Conservation (phyloP, 352 stramenopile species). For the Phytophthora foliorum region DNA sequence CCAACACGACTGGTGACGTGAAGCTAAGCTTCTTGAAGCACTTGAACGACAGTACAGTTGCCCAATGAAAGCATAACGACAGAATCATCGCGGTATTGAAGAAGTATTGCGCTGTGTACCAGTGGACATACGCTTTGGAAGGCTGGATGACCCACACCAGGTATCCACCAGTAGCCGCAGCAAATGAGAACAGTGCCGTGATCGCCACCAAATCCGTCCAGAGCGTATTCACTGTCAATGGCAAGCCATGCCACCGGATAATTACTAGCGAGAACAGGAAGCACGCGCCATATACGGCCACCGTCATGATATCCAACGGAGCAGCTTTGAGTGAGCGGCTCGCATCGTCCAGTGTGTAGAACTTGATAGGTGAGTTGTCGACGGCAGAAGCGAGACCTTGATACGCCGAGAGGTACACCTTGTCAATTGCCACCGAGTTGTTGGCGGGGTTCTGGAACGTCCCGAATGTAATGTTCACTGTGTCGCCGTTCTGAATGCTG, state of each 20-base stretch:
- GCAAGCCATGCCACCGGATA: constrained; percentile 86
- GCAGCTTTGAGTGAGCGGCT: constrained; percentile 65
- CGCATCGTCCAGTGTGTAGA: constrained; percentile 54
- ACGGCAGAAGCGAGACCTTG: constrained; percentile 64
- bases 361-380: constrained; percentile 64
- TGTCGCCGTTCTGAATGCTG: constrained; percentile 82
- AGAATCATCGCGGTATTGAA: constrained; percentile 91
- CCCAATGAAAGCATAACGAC: constrained; percentile 91
- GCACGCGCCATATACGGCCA: constrained; percentile 78
- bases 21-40: constrained; percentile 89
- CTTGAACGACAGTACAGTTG: constrained; percentile 86
- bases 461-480: constrained; percentile 67
- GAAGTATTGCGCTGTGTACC: constrained; percentile 89
- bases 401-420: constrained; percentile 78
- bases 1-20: constrained; percentile 81
- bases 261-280: constrained; percentile 88
- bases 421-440: constrained; percentile 66
- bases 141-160: constrained; percentile 88
- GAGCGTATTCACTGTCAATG: constrained; percentile 82
- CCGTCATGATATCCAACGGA: constrained; percentile 72
- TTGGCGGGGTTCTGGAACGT: constrained; percentile 77
- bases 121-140: constrained; percentile 87
- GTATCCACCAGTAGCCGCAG: constrained; percentile 77
- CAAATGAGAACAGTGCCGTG: constrained; percentile 84
- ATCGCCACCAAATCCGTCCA: constrained; percentile 92